phyloP scores from a whole-genome alignment of 192 early-diverging fungal species.

The Oehlia diaphana region DNA sequence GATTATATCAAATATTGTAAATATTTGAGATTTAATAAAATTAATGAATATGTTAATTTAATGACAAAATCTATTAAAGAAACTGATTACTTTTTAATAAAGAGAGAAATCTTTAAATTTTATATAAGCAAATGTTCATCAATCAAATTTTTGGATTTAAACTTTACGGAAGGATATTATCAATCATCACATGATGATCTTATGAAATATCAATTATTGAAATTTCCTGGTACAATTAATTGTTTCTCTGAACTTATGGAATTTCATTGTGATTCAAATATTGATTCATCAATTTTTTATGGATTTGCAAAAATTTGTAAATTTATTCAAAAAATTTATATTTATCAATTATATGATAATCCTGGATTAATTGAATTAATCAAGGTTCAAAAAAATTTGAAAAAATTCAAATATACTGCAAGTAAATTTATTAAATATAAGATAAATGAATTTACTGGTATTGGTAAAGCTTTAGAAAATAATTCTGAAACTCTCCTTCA shows the following conservation, averaged over 20 bases:
- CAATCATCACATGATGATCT: not conserved
- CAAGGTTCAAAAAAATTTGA: not conserved
- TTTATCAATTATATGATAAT: not conserved
- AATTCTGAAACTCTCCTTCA: not conserved
- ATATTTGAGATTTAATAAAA: too few relatives aligned
- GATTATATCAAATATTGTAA: too few relatives aligned
- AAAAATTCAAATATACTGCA: not conserved
- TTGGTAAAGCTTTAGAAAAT: not conserved
- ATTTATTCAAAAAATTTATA: not conserved
- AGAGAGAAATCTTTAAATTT: not conserved
- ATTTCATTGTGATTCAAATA: not conserved
- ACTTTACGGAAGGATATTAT: not conserved
- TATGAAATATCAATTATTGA: not conserved
- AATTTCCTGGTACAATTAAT: not conserved
- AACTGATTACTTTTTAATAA: not conserved
- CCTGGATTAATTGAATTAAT: not conserved
- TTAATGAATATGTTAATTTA: not conserved
- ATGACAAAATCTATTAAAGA: not conserved
- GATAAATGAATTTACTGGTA: not conserved
- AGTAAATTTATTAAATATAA: not conserved
- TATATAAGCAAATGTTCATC: not conserved
- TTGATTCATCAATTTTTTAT: not conserved
- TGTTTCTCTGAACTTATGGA: not conserved
- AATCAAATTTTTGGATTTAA: too few relatives aligned
- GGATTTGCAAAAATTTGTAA: not conserved